A percentile compares a stretch with the other conserved stretches of the same genome.
Evolutionary conservation across 495 filamentous ascomycete species (phyloP).

Genomic region (Penicillium atrosanguineum): DNA sequence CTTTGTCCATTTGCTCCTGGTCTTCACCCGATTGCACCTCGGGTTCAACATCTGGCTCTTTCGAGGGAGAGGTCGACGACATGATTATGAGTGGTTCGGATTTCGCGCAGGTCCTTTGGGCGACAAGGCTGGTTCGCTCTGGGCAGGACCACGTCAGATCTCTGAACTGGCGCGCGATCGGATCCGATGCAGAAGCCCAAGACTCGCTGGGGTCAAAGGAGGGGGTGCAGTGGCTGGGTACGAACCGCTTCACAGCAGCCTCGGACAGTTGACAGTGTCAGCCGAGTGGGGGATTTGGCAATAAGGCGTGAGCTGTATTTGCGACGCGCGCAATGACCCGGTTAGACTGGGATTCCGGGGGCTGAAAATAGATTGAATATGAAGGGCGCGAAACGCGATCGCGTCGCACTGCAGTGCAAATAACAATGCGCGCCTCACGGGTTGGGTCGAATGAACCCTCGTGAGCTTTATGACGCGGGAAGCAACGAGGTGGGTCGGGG

Average conservation of each 20-base stretch:
- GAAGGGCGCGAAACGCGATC: constrained; percentile 14
- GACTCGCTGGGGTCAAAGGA: constrained; percentile 29
- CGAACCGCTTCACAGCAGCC: constrained; percentile 46
- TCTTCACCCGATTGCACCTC: constrained; percentile 92
- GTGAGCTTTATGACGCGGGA: constrained; percentile 21
- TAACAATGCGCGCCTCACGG: constrained; percentile 31
- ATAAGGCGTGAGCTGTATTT: constrained; percentile 31
- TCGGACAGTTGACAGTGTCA: constrained; percentile 29
- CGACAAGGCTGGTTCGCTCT: constrained; percentile 36
- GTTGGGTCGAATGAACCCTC: constrained; percentile 15
- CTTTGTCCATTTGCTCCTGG: constrained; percentile 68
- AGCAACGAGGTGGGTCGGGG: constrained; percentile 39
- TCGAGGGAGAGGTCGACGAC: constrained; percentile 88
- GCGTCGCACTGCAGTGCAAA: constrained; percentile 28
- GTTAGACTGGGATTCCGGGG: constrained; percentile 17
- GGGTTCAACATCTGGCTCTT: constrained; percentile 84
- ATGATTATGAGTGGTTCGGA: constrained; percentile 64
- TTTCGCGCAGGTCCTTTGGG: constrained; percentile 28
- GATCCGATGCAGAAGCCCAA: constrained; percentile 26
- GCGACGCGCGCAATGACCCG: constrained; percentile 33
- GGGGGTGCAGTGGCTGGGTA: constrained; percentile 38
- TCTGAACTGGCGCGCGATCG: constrained; percentile 31
- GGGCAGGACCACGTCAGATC: constrained; percentile 50
- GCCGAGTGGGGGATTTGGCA: constrained; percentile 35
- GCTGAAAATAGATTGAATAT: constrained; percentile 19